These are phyloP conservation scores for Talaromyces thailandensis DNA, from an alignment of 495 filamentous ascomycete genomes.

Conservation along the genomic window DNA sequence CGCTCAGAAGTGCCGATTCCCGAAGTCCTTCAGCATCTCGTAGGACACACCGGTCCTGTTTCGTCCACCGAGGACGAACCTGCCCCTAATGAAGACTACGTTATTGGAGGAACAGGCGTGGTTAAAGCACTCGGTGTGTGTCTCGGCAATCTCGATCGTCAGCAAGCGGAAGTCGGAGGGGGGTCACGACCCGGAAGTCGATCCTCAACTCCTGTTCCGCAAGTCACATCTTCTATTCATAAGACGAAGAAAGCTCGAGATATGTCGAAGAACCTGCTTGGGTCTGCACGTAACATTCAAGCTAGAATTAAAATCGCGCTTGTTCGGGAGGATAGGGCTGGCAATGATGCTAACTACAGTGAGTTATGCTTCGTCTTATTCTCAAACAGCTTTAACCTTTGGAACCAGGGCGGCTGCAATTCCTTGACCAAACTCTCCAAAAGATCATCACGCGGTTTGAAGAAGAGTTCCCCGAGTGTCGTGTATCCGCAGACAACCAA, in stretches of 20 bases:
- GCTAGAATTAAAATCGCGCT: conserved; percentile 76
- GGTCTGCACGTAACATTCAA: conserved; percentile 80
- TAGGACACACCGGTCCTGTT: conserved; percentile 45
- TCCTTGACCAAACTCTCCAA: conserved; percentile 81
- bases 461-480: conserved; percentile 87
- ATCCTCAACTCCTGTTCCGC: conserved; percentile 42
- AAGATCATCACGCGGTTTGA: conserved; percentile 93
- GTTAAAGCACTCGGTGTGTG: conserved; percentile 90
- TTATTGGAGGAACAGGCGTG: conserved; percentile 90
- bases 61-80: conserved; percentile 58
- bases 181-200: conserved; percentile 40
- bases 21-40: conserved; percentile 60
- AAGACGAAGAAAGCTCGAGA: conserved; percentile 64
- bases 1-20: conserved; percentile 36
- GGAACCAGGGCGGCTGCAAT: conserved; percentile 63
- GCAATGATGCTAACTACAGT: conserved; percentile 67
- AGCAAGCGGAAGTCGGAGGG: conserved; percentile 23
- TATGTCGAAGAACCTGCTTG: conserved; percentile 82
- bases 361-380: conserved; percentile 27
- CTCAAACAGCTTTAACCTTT: conserved; percentile 13
- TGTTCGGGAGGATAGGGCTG: conserved; percentile 59
- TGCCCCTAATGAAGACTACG: conserved; percentile 86
- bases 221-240: conserved; percentile 27
- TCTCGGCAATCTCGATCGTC: conserved; percentile 56
- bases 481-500: conserved; percentile 30